Evolutionary conservation across 2,329 filamentous ascomycete genomes (phyloP).

Genomic region (Monascus ruber): DNA sequence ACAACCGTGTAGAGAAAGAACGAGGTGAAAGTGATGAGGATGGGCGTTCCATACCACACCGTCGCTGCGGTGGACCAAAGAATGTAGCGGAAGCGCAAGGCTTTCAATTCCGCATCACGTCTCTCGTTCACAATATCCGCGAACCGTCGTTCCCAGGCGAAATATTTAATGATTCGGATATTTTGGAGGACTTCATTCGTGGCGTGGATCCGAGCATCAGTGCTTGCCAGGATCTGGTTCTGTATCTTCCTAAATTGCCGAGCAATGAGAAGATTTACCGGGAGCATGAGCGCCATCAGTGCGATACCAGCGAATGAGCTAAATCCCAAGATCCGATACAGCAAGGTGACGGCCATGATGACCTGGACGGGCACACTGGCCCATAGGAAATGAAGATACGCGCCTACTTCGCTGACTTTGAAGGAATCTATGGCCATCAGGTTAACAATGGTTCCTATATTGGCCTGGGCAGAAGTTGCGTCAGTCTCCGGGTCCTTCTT

Average conservation of each 20-base stretch:
- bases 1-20: slow-evolving; percentile 88
- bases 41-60: slow-evolving; percentile 90
- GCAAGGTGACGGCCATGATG: slow-evolving; percentile 62
- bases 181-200: slow-evolving; percentile 97
- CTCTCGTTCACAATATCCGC: slow-evolving; percentile 80
- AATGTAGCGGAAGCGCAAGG: slow-evolving; percentile 71
- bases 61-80: slow-evolving; percentile 87
- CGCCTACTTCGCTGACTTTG: slow-evolving; percentile 90
- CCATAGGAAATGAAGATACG: slow-evolving; percentile 93
- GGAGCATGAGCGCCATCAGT: slow-evolving; percentile 79
- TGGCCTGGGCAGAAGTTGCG: slow-evolving; percentile 62
- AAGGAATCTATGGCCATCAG: slow-evolving; percentile 99
- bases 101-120: slow-evolving; percentile 62
- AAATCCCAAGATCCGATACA: slow-evolving; percentile 82
- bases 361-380: slow-evolving; percentile 85
- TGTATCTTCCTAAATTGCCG: slow-evolving; percentile 76
- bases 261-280: slow-evolving; percentile 81
- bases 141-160: slow-evolving; percentile 94
- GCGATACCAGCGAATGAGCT: slow-evolving; percentile 89
- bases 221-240: slow-evolving; percentile 82
- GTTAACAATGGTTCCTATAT: slow-evolving; percentile 96
- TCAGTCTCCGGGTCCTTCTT: slow-evolving; percentile 16
- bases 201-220: slow-evolving; percentile 88
- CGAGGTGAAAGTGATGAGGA: slow-evolving; percentile 91
- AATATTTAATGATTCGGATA: slow-evolving; percentile 98